Evolutionary conservation across 257 asterid species (phyloP).

Genomic region (Fraxinus anomala): DNA sequence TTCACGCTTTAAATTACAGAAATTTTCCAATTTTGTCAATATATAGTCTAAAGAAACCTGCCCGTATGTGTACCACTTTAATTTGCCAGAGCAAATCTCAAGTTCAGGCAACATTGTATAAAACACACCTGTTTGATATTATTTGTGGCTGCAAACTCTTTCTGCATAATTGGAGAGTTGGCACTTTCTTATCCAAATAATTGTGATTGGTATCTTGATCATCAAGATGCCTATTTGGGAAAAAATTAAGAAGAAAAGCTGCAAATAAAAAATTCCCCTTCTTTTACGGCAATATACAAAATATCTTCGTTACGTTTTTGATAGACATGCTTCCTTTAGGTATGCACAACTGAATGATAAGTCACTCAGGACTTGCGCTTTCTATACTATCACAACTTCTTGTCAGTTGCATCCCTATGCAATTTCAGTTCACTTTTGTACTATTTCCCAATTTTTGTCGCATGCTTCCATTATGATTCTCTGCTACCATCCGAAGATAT

Average conservation of each 20-base stretch:
- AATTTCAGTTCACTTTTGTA: background rate
- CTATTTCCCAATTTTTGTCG: background rate
- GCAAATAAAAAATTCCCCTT: too few relatives aligned
- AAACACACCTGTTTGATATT: background rate
- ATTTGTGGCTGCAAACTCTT: background rate
- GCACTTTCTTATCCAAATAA: too few relatives aligned
- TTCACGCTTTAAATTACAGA: background rate
- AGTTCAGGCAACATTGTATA: background rate
- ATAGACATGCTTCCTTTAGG: background rate
- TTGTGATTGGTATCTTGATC: background rate
- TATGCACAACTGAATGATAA: background rate
- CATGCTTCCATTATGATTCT: background rate
- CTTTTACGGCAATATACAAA: too few relatives aligned
- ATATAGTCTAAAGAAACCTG: background rate
- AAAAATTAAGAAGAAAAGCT: too few relatives aligned
- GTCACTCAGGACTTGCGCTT: background rate
- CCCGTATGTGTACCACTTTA: background rate
- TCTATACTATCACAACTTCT: background rate
- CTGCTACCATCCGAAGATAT: background rate
- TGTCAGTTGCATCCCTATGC: background rate
- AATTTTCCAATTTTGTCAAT: background rate
- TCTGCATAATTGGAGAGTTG: too few relatives aligned
- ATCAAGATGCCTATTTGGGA: background rate
- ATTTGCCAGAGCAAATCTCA: background rate
- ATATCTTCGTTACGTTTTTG: too few relatives aligned